Evolutionary conservation across 768 basidiomycete genomes (phyloP).

Genomic region (Crucibulum laeve): DNA sequence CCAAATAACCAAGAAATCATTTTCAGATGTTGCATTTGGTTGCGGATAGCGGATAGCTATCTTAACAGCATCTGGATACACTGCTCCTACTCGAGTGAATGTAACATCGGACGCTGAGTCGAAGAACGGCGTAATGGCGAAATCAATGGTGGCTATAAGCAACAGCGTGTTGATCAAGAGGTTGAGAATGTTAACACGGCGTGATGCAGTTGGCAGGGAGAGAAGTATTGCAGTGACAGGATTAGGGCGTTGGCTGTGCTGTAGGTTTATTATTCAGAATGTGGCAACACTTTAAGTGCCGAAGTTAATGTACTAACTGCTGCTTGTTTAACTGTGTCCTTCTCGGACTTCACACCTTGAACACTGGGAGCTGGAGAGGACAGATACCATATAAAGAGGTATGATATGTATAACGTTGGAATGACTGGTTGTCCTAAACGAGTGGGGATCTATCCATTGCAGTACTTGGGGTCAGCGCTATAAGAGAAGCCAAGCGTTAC

Average conservation of each 20-base stretch:
- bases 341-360: background rate
- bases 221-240: slow-evolving; percentile 20
- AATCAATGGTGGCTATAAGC: slow-evolving; percentile 38
- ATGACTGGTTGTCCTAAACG: slow-evolving; percentile 24
- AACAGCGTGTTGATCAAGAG: slow-evolving; percentile 28
- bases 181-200: slow-evolving; percentile 21
- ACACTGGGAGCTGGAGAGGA: slow-evolving; percentile 6
- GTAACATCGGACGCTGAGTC: slow-evolving; percentile 49
- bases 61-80: slow-evolving; percentile 61
- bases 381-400: slow-evolving; percentile 15
- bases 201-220: slow-evolving; percentile 30
- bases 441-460: slow-evolving; percentile 32
- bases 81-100: slow-evolving; percentile 69
- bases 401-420: slow-evolving; percentile 23
- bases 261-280: background rate
- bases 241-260: slow-evolving; percentile 3
- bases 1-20: slow-evolving; percentile 40
- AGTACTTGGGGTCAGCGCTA: background rate
- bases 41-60: slow-evolving; percentile 58
- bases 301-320: background rate
- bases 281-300: background rate
- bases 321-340: background rate
- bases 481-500: background rate
- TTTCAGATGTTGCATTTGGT: slow-evolving; percentile 21
- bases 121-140: slow-evolving; percentile 49